A percentile compares a stretch with the other conserved stretches of the same genome.
These are phyloP conservation scores for Mallotus nudiflorus DNA, from an alignment of 345 rosid species.

Conservation along the genomic window DNA sequence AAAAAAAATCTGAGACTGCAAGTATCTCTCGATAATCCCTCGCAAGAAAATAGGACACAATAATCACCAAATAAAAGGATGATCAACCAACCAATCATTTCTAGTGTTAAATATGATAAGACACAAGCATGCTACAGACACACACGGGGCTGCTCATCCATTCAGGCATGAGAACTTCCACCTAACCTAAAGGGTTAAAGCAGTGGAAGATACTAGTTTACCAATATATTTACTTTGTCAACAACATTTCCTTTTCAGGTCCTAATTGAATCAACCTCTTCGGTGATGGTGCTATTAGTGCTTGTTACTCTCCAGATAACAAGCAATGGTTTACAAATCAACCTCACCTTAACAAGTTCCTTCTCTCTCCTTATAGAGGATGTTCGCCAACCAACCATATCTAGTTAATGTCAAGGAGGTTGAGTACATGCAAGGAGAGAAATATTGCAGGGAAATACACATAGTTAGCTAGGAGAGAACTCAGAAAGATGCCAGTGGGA, in stretches of 20 bases:
- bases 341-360: constrained; percentile 76
- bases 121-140: too few relatives aligned
- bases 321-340: neutral
- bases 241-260: constrained; percentile 3
- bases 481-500: constrained; percentile 39
- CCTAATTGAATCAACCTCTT: neutral
- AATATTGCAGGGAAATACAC: constrained; percentile 11
- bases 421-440: constrained; percentile 7
- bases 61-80: too few relatives aligned
- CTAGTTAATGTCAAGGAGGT: constrained; percentile 57
- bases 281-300: neutral
- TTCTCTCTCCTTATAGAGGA: constrained; percentile 93
- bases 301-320: neutral
- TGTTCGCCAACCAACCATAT: constrained; percentile 99
- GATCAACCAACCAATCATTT: too few relatives aligned
- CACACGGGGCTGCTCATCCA: too few relatives aligned
- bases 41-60: too few relatives aligned
- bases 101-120: too few relatives aligned
- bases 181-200: too few relatives aligned
- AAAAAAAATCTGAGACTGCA: too few relatives aligned
- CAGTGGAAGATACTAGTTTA: too few relatives aligned
- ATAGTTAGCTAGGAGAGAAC: constrained; percentile 5
- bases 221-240: neutral
- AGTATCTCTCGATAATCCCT: too few relatives aligned
- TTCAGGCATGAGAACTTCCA: too few relatives aligned